These are phyloP conservation scores for Phytopythium litorale DNA, from an alignment of 352 stramenopile species.

Conservation along the genomic window DNA sequence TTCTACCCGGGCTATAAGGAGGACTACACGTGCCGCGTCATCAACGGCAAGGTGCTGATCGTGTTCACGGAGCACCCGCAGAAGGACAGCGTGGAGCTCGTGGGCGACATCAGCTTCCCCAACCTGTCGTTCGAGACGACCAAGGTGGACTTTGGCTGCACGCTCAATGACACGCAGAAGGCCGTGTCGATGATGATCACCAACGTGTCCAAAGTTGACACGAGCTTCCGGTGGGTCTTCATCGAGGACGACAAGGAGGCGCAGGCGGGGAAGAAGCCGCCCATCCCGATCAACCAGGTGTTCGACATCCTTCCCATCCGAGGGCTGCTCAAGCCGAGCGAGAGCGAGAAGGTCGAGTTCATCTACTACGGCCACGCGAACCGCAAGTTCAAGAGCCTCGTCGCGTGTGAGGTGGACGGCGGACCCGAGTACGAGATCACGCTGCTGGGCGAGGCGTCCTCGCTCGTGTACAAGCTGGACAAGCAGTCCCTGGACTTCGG, in stretches of 20 bases:
- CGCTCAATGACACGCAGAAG: constrained; percentile 95
- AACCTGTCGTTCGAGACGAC: constrained; percentile 91
- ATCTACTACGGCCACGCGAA: constrained; percentile 93
- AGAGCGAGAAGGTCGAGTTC: constrained; percentile 92
- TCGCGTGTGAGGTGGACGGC: constrained; percentile 92
- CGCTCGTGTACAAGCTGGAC: constrained; percentile 90
- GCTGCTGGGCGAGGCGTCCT: constrained; percentile 89
- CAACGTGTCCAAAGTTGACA: constrained; percentile 90
- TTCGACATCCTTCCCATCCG: constrained; percentile 95
- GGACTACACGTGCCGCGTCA: constrained; percentile 85
- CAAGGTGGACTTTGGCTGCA: constrained; percentile 92
- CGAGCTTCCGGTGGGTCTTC: constrained; percentile 92
- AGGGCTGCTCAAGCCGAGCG: constrained; percentile 75
- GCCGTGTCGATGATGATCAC: constrained; percentile 79
- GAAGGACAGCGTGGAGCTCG: constrained; percentile 84
- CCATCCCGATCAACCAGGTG: constrained; percentile 91
- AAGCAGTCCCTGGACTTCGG: constrained; percentile 92
- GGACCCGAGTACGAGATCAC: constrained; percentile 92
- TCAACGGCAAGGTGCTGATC: constrained; percentile 83
- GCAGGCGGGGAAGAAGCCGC: constrained; percentile 58
- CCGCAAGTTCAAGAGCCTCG: constrained; percentile 83
- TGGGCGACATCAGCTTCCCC: constrained; percentile 93
- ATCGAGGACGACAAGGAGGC: constrained; percentile 89
- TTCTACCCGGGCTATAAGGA: constrained; percentile 94
- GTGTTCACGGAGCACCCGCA: constrained; percentile 89